These are phyloP conservation scores for Diaporthe sp. DNA, from an alignment of 2,329 filamentous ascomycete genomes.

Conservation along the genomic window DNA sequence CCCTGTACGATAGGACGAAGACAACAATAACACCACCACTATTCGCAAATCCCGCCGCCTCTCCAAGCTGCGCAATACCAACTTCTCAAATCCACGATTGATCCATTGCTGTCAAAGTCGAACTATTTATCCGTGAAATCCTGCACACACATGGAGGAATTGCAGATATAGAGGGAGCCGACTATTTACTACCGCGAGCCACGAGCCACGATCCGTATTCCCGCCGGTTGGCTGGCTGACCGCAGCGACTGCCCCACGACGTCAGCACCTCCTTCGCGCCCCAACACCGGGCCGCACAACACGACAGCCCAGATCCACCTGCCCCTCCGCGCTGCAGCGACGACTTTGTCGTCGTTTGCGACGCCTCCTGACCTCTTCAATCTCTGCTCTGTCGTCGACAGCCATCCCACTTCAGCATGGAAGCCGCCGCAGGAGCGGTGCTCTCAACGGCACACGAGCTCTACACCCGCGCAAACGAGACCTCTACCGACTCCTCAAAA, in stretches of 20 bases:
- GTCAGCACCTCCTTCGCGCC: conserved; percentile 17
- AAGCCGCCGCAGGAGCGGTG: conserved; percentile 81
- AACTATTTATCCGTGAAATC: neutral
- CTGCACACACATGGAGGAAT: neutral
- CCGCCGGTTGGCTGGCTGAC: conserved; percentile 29
- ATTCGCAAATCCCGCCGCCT: conserved; percentile 16
- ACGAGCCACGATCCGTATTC: neutral
- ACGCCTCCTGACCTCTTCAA: neutral
- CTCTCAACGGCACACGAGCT: conserved; percentile 54
- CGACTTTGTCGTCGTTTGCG: conserved; percentile 38
- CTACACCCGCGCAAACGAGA: conserved; percentile 59
- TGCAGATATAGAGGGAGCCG: neutral
- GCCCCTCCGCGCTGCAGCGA: conserved; percentile 32
- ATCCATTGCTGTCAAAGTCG: neutral
- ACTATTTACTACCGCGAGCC: conserved; percentile 24
- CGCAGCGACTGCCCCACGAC: conserved; percentile 26
- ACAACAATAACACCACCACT: conserved; percentile 17
- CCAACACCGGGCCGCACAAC: neutral
- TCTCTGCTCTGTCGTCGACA: neutral
- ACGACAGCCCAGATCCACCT: conserved; percentile 22
- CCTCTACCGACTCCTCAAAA: conserved; percentile 44
- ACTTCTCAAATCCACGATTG: neutral
- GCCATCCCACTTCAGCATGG: conserved; percentile 64
- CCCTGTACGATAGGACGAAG: conserved; percentile 12
- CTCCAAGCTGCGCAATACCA: neutral